phyloP scores from a whole-genome alignment of 805 yeast genomes.

The Pichia heedii region DNA sequence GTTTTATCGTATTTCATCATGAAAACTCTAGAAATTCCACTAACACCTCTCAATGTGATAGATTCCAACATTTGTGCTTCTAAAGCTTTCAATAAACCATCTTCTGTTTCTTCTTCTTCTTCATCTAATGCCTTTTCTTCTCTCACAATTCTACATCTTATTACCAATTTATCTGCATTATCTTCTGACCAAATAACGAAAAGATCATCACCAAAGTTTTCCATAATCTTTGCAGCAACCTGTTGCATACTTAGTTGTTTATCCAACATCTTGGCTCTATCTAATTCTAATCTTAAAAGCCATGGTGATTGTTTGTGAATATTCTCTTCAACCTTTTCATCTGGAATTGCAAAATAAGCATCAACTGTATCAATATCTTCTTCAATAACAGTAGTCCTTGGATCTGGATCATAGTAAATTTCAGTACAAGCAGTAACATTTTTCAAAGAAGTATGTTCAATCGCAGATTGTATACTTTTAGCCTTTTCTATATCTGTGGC shows the following conservation, averaged over 20 bases:
- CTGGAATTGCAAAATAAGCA: constrained; percentile 95
- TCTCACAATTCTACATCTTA: constrained; percentile 97
- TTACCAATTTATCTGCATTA: constrained; percentile 90
- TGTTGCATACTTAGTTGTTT: constrained; percentile 97
- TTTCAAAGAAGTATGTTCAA: constrained; percentile 90
- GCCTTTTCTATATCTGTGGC: constrained; percentile 90
- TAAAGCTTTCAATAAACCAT: constrained; percentile 87
- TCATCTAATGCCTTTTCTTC: constrained; percentile 91
- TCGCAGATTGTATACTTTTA: constrained; percentile 90
- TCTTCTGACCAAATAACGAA: constrained; percentile 99
- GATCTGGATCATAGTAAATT: constrained; percentile 96
- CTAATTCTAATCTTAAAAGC: constrained; percentile 92
- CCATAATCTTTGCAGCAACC: constrained; percentile 91
- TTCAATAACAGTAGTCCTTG: constrained; percentile 89
- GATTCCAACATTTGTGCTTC: constrained; percentile 95
- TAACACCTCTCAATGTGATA: constrained; percentile 91
- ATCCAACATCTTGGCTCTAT: constrained; percentile 98
- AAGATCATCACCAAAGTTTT: constrained; percentile 87
- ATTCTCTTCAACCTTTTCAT: constrained; percentile 91
- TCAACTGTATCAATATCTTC: constrained; percentile 97
- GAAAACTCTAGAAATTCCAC: constrained; percentile 83
- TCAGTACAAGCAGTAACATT: constrained; percentile 97
- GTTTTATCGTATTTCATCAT: constrained; percentile 80
- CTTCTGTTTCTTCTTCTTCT: constrained; percentile 94
- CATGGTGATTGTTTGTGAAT: constrained; percentile 96